Evolutionary conservation across 805 yeast species (phyloP).

Genomic region (Candida peoriensis): DNA sequence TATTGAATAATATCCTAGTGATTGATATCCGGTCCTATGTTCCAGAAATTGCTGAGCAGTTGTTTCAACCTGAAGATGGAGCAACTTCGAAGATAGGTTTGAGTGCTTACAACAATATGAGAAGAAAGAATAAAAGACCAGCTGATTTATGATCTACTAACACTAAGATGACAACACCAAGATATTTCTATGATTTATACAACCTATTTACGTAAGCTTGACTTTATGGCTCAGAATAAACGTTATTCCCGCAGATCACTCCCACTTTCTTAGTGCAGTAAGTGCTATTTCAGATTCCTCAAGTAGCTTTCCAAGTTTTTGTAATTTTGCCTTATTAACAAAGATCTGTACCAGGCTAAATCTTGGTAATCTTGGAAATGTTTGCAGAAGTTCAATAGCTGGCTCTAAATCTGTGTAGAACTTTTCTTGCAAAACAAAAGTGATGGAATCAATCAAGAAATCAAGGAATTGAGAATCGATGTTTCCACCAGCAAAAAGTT

Average conservation of each 20-base stretch:
- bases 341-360: conserved; percentile 18
- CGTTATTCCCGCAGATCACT: no score
- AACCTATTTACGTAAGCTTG: not conserved
- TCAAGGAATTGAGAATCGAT: conserved; percentile 44
- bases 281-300: no score
- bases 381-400: conserved; percentile 6
- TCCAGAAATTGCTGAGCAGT: conserved; percentile 30
- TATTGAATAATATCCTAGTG: conserved; percentile 29
- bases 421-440: conserved; percentile 1
- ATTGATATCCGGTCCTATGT: conserved; percentile 35
- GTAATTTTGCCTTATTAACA: conserved; percentile 10
- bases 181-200: not conserved
- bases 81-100: conserved; percentile 16
- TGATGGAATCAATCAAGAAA: conserved; percentile 41
- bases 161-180: not conserved
- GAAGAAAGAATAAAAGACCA: conserved; percentile 7
- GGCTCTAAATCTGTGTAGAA: not conserved
- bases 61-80: conserved; percentile 41
- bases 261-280: no score
- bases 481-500: conserved; percentile 37
- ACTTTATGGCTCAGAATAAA: not conserved
- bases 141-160: not conserved
- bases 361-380: conserved; percentile 17
- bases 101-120: conserved; percentile 13
- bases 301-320: conserved; percentile 1